These are phyloP conservation scores for Cordyceps sp. DNA, from an alignment of 2,329 filamentous ascomycete genomes.

Conservation along the genomic window DNA sequence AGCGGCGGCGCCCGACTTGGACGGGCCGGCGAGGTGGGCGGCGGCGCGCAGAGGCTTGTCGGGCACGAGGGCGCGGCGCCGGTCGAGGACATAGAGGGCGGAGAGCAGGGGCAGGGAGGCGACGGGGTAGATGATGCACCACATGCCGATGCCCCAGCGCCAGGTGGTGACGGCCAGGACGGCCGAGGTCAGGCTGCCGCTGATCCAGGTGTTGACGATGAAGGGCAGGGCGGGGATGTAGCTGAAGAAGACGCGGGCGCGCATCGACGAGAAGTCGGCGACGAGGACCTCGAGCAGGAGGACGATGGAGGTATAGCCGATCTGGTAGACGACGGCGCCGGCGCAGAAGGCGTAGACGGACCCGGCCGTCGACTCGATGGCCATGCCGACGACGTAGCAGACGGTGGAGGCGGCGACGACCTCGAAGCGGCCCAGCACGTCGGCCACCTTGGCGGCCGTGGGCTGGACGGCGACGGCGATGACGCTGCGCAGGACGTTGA, in stretches of 20 bases:
- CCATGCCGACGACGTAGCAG: slow-evolving; percentile 37
- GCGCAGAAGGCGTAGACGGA: slow-evolving; percentile 32
- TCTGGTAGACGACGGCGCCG: slow-evolving; percentile 38
- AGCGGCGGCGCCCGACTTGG: slow-evolving; percentile 17
- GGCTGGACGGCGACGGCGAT: slow-evolving; percentile 42
- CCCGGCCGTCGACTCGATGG: slow-evolving; percentile 32
- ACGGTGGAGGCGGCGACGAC: slow-evolving; percentile 35
- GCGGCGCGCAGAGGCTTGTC: not conserved
- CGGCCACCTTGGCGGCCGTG: slow-evolving; percentile 43
- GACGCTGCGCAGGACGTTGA: slow-evolving; percentile 40
- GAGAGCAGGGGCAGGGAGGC: slow-evolving; percentile 36
- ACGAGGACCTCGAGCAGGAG: slow-evolving; percentile 44
- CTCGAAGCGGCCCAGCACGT: slow-evolving; percentile 45
- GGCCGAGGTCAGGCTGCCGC: slow-evolving; percentile 35
- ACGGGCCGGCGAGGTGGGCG: slow-evolving; percentile 1
- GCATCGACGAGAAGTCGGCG: slow-evolving; percentile 41
- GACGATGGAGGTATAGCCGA: slow-evolving; percentile 40
- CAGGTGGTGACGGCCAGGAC: slow-evolving; percentile 34
- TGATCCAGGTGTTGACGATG: slow-evolving; percentile 47
- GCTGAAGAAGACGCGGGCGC: slow-evolving; percentile 42
- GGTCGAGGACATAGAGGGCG: slow-evolving; percentile 19
- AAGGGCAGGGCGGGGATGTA: slow-evolving; percentile 44
- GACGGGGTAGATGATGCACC: slow-evolving; percentile 41
- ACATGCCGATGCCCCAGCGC: slow-evolving; percentile 51
- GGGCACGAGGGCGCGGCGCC: slow-evolving; percentile 5